A percentile compares a stretch with the other conserved stretches of the same genome.
These are phyloP conservation scores for Aurantiochytrium sp. DNA, from an alignment of 108 stramenopile genomes.

Conservation along the genomic window DNA sequence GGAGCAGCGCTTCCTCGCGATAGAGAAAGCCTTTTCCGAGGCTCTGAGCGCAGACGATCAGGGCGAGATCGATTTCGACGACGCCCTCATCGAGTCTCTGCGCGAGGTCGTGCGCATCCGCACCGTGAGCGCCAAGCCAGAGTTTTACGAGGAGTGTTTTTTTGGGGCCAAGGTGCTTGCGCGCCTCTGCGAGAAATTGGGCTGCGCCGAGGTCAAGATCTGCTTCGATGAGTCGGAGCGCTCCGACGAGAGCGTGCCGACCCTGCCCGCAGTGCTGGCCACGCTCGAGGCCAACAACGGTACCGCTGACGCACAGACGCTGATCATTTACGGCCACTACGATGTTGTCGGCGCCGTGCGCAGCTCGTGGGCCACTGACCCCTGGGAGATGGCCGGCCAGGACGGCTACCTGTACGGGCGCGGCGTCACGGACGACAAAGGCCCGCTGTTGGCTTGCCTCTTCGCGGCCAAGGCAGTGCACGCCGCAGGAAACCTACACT, in stretches of 20 bases:
- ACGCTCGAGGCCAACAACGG: not conserved
- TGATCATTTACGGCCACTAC: conserved; percentile 36
- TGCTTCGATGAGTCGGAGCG: not conserved
- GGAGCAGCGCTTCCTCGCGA: not conserved
- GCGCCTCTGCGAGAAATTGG: not conserved
- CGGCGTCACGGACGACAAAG: conserved; percentile 39
- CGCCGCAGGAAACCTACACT: not conserved
- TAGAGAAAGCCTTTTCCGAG: not conserved
- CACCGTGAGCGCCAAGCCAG: not conserved
- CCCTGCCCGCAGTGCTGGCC: not conserved
- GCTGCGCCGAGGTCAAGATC: not conserved
- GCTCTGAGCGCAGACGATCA: not conserved
- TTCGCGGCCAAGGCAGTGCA: conserved; percentile 32
- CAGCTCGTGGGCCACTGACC: not conserved
- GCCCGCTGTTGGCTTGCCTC: conserved; percentile 32
- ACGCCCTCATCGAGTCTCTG: conserved; percentile 3
- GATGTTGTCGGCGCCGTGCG: conserved; percentile 25
- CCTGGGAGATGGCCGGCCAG: conserved; percentile 15
- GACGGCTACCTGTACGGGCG: conserved; percentile 41
- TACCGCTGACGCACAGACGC: not conserved
- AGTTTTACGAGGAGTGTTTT: conserved; percentile 23
- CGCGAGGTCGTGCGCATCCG: conserved; percentile 28
- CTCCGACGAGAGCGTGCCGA: conserved; percentile 3
- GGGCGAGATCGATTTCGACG: not conserved
- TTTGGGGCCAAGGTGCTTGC: not conserved